Base-by-base conservation (phyloP, 768 basidiomycete genomes). In the Epithele typhae region DNA sequence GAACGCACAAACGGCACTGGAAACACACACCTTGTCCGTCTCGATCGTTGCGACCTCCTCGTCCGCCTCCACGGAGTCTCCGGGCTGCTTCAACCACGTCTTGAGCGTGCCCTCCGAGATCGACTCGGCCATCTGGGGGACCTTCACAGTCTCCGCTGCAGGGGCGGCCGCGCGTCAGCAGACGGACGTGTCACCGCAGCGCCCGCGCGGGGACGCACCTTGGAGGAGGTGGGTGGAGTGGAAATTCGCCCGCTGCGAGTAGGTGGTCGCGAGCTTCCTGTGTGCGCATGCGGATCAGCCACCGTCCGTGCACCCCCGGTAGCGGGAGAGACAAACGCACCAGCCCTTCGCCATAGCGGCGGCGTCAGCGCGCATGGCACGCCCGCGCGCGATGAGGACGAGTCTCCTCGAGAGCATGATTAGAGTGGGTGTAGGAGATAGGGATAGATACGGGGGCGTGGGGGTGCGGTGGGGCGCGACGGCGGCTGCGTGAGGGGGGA, bases 21-120 rank as follows among this genome's bases (percentile, higher is more conserved):
- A 23, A 39, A 54, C 25, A 57, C 72, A 46, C 51, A 91, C 95
- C 86, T 98, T 97, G 76, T 99, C 95, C 7, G 95, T 99, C 72
- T 98, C 95, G 55, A 98, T 97, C 37, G 92, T 95, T 14, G 92
- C 95, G 35, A 99, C 77, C 71, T 99, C 95, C 70, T 98, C 95
- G 63, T 98, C 95, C 23, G 74, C 84, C 63, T 84, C 79, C 46
- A 98, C 93, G 48, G 72, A 77, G 63, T 99, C 95, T 12, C 95
- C 95, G 42, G 88, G 83, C 68, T 94, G 80, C 72, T 97, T 97
- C 56, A 79, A 75, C 92, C 92, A 99, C 22, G 87, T 75, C 71
- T 93, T 96, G 42, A 99, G 74, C 4, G 95, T 98, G 27, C 95
- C 95, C 67, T 99, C 95, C 30, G 91, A 90, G 68, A 98, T 97